Conservation (phyloP, 164 flowering plant genomes). For the Echeveria elegans region DNA sequence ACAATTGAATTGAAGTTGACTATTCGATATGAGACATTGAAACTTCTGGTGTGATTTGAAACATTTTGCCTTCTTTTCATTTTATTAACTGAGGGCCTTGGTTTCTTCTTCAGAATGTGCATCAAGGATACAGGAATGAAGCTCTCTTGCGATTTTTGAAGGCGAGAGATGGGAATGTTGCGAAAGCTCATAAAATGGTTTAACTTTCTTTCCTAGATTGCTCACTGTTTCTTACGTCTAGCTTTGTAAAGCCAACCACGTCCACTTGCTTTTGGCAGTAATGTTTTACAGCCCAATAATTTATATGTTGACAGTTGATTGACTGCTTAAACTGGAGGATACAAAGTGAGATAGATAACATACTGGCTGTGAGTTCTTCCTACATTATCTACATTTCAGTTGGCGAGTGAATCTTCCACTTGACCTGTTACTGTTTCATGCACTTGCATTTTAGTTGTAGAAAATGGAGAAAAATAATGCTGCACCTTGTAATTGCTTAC, state of each 20-base stretch:
- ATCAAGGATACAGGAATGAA: conserved; percentile 44
- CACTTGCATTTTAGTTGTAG: neutral
- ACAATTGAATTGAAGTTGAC: neutral
- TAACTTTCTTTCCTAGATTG: neutral
- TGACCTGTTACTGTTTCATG: neutral
- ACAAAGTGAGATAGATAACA: conserved; percentile 33
- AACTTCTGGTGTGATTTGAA: too few species aligned
- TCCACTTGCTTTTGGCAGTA: neutral
- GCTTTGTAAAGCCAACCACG: neutral
- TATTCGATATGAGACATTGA: neutral
- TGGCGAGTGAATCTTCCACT: neutral
- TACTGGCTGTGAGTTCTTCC: conserved; percentile 23
- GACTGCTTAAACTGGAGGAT: conserved; percentile 39
- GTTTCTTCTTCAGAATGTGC: conserved; percentile 37
- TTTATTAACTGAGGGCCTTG: neutral
- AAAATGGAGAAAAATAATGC: neutral
- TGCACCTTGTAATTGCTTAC: neutral
- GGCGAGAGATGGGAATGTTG: conserved; percentile 55
- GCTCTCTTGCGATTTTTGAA: conserved; percentile 39
- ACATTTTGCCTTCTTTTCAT: neutral
- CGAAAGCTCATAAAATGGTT: conserved; percentile 59
- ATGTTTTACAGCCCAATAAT: neutral
- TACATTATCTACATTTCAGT: neutral
- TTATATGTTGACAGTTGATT: conserved; percentile 23
- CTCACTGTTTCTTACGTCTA: neutral